Conservation (phyloP, 2,329 filamentous ascomycete genomes). For the Alternaria gaisen region DNA sequence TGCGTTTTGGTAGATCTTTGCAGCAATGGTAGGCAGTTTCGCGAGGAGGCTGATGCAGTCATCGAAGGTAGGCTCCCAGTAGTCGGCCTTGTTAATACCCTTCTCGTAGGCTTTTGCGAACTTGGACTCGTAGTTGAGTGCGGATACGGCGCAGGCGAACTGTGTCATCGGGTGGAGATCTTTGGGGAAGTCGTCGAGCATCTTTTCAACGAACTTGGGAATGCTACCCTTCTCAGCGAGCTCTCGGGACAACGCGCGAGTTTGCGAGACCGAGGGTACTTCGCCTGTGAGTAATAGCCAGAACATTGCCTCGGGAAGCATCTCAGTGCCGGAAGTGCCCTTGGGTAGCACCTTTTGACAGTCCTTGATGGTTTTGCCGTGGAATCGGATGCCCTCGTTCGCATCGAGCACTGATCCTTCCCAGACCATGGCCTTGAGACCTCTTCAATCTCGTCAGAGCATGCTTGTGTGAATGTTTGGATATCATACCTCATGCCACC, state of each 20-base stretch:
- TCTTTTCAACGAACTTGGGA: constrained; percentile 82
- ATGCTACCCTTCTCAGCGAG: constrained; percentile 86
- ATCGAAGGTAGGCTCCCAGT: constrained; percentile 98
- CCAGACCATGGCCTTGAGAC: constrained; percentile 98
- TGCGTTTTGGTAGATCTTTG: constrained; percentile 95
- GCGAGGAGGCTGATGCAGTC: constrained; percentile 92
- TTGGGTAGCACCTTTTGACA: constrained; percentile 95
- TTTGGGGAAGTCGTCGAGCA: constrained; percentile 88
- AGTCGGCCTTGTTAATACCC: constrained; percentile 92
- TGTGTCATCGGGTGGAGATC: constrained; percentile 98
- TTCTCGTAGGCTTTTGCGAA: constrained; percentile 94
- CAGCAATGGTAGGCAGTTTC: constrained; percentile 95
- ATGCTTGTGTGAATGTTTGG: not conserved
- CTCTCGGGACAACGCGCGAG: constrained; percentile 83
- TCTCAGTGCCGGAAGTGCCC: constrained; percentile 89
- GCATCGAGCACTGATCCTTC: constrained; percentile 97
- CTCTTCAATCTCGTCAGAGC: constrained; percentile 56
- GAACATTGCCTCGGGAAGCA: constrained; percentile 99
- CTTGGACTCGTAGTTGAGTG: constrained; percentile 92
- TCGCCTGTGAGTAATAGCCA: constrained; percentile 96
- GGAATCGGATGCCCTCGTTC: constrained; percentile 97
- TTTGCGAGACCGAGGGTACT: constrained; percentile 83
- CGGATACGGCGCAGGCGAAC: constrained; percentile 91
- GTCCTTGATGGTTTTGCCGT: constrained; percentile 97
- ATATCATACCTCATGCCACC: constrained; percentile 82